These are phyloP conservation scores for Starmerella etchellsii DNA, from an alignment of 805 yeast species.

Conservation along the genomic window DNA sequence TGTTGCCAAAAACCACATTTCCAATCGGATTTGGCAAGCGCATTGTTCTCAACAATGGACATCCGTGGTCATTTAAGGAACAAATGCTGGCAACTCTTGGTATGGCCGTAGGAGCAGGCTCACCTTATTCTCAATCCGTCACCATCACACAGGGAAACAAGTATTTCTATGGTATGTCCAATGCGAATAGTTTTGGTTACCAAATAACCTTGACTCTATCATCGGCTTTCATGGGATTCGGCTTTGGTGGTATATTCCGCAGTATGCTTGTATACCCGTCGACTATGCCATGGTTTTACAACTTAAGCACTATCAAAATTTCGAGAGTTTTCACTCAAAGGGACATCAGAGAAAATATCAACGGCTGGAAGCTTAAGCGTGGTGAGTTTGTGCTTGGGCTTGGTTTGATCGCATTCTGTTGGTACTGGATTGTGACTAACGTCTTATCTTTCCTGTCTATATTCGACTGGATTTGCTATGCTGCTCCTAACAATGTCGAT, in stretches of 20 bases:
- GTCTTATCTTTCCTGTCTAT: constrained; percentile 47
- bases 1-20: constrained; percentile 9
- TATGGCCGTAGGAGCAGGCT: constrained; percentile 20
- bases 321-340: constrained; percentile 35
- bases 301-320: constrained; percentile 36
- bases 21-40: constrained; percentile 5
- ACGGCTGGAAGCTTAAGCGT: constrained; percentile 49
- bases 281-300: constrained; percentile 41
- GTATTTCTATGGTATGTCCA: constrained; percentile 25
- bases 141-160: constrained; percentile 24
- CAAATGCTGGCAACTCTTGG: constrained; percentile 46
- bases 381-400: constrained; percentile 36
- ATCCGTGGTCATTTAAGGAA: constrained; percentile 49
- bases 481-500: constrained; percentile 40
- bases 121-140: constrained; percentile 22
- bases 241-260: constrained; percentile 53
- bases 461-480: constrained; percentile 52
- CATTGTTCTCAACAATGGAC: constrained; percentile 38
- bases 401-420: constrained; percentile 35
- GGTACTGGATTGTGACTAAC: constrained; percentile 58
- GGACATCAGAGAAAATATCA: constrained; percentile 33
- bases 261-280: constrained; percentile 43
- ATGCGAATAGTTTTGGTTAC: constrained; percentile 32
- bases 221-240: constrained; percentile 51
- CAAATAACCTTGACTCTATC: constrained; percentile 41